phyloP scores from a whole-genome alignment of 2,329 filamentous ascomycete species.

The Pseudogymnoascus sp. region DNA sequence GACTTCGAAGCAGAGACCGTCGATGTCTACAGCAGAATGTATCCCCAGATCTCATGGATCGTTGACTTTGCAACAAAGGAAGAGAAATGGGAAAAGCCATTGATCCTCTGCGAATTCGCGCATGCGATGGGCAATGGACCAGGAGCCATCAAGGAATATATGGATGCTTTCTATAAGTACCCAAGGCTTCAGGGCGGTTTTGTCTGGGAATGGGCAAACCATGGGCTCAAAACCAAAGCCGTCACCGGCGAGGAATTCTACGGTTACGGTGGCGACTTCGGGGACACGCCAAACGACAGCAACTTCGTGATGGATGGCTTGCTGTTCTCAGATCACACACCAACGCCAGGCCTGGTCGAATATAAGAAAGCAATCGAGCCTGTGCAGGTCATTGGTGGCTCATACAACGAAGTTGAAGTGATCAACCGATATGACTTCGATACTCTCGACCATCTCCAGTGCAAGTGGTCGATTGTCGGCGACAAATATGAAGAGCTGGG shows the following conservation, averaged over 20 bases:
- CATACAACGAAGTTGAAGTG: conserved; percentile 20
- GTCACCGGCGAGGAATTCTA: conserved; percentile 31
- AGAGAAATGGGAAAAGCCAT: conserved; percentile 35
- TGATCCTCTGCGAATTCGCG: conserved; percentile 48
- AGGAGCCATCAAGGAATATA: conserved; percentile 58
- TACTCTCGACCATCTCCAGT: conserved; percentile 41
- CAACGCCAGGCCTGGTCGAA: conserved; percentile 34
- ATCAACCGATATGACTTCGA: conserved; percentile 45
- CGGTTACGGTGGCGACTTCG: conserved; percentile 38
- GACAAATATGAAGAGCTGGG: conserved; percentile 30
- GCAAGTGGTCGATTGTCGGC: conserved; percentile 37
- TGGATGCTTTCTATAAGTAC: conserved; percentile 46
- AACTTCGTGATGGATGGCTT: conserved; percentile 38
- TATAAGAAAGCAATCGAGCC: conserved; percentile 35
- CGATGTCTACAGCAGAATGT: conserved; percentile 12
- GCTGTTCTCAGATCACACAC: conserved; percentile 32
- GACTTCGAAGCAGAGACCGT: neutral
- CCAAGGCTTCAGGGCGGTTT: conserved; percentile 46
- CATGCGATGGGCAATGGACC: conserved; percentile 67
- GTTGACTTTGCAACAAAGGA: conserved; percentile 6
- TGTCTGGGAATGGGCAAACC: conserved; percentile 40
- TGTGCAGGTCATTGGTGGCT: conserved; percentile 24
- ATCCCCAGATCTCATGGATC: neutral
- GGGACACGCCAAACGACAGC: conserved; percentile 35
- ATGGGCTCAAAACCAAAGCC: conserved; percentile 32